Conservation (phyloP, 495 filamentous ascomycete genomes). For the Aspergillus saccharolyticus region DNA sequence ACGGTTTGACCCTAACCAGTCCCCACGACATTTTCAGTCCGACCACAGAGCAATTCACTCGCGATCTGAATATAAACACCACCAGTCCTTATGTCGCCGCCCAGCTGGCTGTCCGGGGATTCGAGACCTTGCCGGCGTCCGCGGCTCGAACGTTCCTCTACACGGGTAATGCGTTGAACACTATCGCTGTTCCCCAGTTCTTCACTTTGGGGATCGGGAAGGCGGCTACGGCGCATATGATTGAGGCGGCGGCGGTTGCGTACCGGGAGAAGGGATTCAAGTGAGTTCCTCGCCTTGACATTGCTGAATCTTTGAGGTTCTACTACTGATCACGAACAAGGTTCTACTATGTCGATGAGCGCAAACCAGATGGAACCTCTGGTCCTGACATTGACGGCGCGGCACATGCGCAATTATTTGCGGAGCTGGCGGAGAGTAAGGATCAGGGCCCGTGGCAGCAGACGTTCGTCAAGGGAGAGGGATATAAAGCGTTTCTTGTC, state of each 20-base stretch:
- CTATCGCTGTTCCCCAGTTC: conserved; percentile 22
- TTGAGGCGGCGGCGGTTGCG: conserved; percentile 32
- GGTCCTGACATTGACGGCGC: conserved; percentile 30
- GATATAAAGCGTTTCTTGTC: conserved; percentile 39
- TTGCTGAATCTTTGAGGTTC: not conserved
- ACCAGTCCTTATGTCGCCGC: conserved; percentile 42
- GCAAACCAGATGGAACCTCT: conserved; percentile 36
- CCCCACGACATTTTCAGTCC: conserved; percentile 18
- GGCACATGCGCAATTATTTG: conserved; percentile 37
- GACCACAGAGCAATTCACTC: conserved; percentile 28
- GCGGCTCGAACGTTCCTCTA: conserved; percentile 40
- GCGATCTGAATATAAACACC: conserved; percentile 40
- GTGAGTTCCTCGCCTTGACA: conserved; percentile 22
- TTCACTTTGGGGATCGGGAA: conserved; percentile 41
- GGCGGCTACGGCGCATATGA: conserved; percentile 40
- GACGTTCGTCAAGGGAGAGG: conserved; percentile 43
- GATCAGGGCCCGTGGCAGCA: conserved; percentile 40
- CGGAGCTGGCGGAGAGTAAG: conserved; percentile 31
- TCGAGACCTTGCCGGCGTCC: conserved; percentile 30
- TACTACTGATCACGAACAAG: conserved; percentile 19
- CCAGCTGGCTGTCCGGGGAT: conserved; percentile 36
- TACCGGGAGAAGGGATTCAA: conserved; percentile 44
- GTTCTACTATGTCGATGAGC: conserved; percentile 47
- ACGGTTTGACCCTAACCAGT: not conserved
- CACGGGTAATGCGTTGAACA: conserved; percentile 45